Evolutionary conservation across 2,329 filamentous ascomycete species (phyloP), one percentile per base, ranked within the genome.

Genomic region (Grosmannia serpens): DNA sequence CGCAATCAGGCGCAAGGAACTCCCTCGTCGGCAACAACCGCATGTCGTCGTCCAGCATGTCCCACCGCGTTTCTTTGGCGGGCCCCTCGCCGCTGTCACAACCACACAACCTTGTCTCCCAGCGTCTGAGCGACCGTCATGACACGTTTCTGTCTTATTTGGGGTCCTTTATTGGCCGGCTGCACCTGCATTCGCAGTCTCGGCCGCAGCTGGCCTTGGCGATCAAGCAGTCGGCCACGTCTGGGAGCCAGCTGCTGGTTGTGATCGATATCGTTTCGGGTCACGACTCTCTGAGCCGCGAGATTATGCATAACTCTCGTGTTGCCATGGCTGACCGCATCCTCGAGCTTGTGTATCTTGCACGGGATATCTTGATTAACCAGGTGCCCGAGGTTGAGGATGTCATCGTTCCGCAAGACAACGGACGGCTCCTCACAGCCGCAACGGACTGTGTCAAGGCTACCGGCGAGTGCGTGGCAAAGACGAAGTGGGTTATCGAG

Each of bases 151-250:
- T 99, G 57, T 94, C 91, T 8, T 88, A 91, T 67, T 82, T 99
- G 56, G 92, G 89, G 55, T 95, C 90, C 5, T 96, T 97, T 70
- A 92, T 97, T 69, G 94, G 94, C 20, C 79, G 84, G 44, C 80
- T 96, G 58, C 90, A 96, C 70, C 78, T 96, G 61, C 91, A 96
- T 69, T 94, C 91, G n/a, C 87, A 94, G 62, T 94, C 91, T 9
- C 87, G 90, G 10, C 83, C 87, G 1, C 91, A 96, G 69, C 79
- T 97, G 54, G 84, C 91, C 35, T 74, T 85, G 13, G 91, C 89
- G 20, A 92, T 95, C 53, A 86, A 89, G 68, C 86, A 92, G 69
- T 89, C 91, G 10, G 88, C 91, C 11, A 79, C 84, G 9, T 91
- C 91, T 3, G 95, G 91, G 62, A 86, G 86, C 53, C 83, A 87